Conservation (phyloP, 2,329 filamentous ascomycete species). For the Seiridium unicorne region DNA sequence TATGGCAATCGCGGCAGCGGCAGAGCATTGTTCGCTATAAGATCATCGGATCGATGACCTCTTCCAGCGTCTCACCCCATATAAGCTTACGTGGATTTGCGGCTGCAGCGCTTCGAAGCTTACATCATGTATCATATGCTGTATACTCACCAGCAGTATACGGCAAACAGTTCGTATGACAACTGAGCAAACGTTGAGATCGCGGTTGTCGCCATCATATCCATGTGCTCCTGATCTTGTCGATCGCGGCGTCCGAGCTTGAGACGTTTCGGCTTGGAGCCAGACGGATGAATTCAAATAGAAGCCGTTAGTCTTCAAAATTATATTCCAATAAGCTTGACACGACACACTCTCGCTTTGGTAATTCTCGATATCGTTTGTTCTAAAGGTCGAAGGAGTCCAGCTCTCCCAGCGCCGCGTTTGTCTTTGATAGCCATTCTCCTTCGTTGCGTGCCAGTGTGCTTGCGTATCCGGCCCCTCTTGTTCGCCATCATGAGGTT, state of each 20-base stretch:
- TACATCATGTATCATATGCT: constrained; percentile 1
- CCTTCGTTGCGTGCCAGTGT: neutral
- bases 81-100: neutral
- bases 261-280: neutral
- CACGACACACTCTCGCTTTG: neutral
- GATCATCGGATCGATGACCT: neutral
- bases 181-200: neutral
- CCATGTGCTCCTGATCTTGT: neutral
- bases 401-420: neutral
- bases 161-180: neutral
- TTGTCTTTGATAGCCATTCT: neutral
- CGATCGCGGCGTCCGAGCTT: neutral
- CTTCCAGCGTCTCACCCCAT: neutral
- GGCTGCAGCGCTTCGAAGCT: neutral
- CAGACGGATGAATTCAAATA: neutral
- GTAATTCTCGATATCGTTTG: neutral
- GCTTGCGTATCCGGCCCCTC: neutral
- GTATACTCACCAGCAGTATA: neutral
- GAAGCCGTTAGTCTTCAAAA: neutral
- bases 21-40: neutral
- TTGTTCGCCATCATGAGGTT: neutral
- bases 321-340: neutral
- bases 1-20: neutral
- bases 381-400: neutral
- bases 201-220: neutral